Base-by-base conservation (phyloP, 495 filamentous ascomycete species). In the Neurospora hispaniola region DNA sequence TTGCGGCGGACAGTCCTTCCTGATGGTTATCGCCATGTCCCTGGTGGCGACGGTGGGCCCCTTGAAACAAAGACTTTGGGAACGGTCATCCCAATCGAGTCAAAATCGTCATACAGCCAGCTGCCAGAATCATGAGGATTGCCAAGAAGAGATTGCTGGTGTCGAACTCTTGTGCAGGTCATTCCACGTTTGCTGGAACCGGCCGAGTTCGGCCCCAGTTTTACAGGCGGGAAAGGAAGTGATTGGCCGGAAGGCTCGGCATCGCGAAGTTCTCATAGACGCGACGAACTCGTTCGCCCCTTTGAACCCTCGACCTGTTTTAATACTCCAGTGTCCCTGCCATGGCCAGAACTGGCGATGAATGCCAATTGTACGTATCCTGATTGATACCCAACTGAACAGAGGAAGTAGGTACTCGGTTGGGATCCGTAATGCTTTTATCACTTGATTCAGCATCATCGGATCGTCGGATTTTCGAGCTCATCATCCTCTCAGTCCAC, bases 31-130 rank as follows among this genome's bases (percentile, higher is more conserved):
- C 27, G 14, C 54, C 14, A 66, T 38, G 54, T 66, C 54, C 12
- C 54, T 38, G 48, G 73, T 73, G 73, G 74, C 72, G 35, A 71
- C 41, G 11, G 72, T 75, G 76, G 74, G 75, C 69, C 43, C 69
- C n/a, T 12, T 73, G 72, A 75, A 72, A 71, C 69, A 41, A 16
- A 23, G 31, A 38, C 23, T 23, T 66, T 69, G 72, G 41, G 70
- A 14, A 66, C 41, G 3, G 35, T 35, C 43, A 27, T 35, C 23
- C 70, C 31, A 16, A 7, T 69, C 68, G 59, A 70, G 42, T 72
- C 59, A 69, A 69, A 70, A 68, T 48, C 18, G 42, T n/a, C 44
- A 31, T 38, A 38, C 11, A 23, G 20, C 66, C 7, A 70, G 42
- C 54, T 35, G 54, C 54, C 27, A 35, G 2, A 66, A 38, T 14